Evolutionary conservation across 2,329 filamentous ascomycete species (phyloP), one percentile per base, ranked within the genome.

Genomic region (Diaporthe sp.): DNA sequence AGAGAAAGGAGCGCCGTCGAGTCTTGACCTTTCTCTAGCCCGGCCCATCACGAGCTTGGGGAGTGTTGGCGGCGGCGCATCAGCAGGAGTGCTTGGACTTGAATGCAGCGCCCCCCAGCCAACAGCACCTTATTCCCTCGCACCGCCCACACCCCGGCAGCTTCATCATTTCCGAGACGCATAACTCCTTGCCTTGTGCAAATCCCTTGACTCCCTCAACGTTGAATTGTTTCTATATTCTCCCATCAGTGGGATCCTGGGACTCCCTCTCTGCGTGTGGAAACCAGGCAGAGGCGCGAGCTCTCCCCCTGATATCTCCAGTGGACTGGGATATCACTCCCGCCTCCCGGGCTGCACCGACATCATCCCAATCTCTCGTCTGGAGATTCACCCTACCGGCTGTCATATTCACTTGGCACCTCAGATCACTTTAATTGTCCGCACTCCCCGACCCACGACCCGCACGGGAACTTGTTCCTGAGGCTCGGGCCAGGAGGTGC

Each of bases 401-500:
- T 31, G 34, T 61, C 71, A 53, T 46, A 51, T n/a, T 42, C 28
- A 39, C 44, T 49, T 72, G 39, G 49, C 67, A 57, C 22, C n/a
- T 53, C 46, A 28, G 44, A 39, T 62, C 44, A 22, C 71, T 57
- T 49, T 46, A 55, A 55, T 68, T 65, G 19, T 44, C 75, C 49
- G 72, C 49, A 42, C 62, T 58, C 42, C 39, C 44, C 44, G 58
- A 57, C 39, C 72, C 42, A 44, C 37, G 28, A 57, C 62, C 65
- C 72, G 57, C 65, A 34, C 49, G 67, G 71, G 67, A 55, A 74
- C 34, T 51, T 67, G 65, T 74, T 76, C 61, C 46, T 65, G 61
- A 68, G 61, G 51, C 71, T 60, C 74, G 74, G 75, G 60, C 72
- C 72, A 76, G 25, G 34, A 68, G 28, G 75, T 68, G 72, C 72